A percentile compares a stretch with the other conserved stretches of the same genome.
Evolutionary conservation across 495 filamentous ascomycete species (phyloP).

Genomic region (Hypoxylon perforatum): DNA sequence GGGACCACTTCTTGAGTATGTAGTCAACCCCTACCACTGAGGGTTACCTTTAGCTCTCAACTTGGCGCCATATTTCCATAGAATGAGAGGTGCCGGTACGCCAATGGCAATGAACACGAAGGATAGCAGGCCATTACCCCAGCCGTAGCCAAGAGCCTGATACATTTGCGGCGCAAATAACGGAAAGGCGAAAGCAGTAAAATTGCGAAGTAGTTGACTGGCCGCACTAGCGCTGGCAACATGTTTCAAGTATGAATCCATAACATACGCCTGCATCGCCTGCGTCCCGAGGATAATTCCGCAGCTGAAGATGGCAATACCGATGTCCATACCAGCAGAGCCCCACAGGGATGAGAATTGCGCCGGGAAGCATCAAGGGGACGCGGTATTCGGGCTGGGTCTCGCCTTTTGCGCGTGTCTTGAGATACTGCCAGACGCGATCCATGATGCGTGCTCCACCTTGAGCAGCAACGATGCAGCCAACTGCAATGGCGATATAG

Average conservation of each 20-base stretch:
- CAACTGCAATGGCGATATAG: slow-evolving; percentile 61
- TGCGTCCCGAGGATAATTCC: slow-evolving; percentile 13
- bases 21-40: not conserved
- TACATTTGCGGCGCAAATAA: slow-evolving; percentile 76
- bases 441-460: slow-evolving; percentile 47
- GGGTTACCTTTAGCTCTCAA: slow-evolving; percentile 46
- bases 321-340: slow-evolving; percentile 51
- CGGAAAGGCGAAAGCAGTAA: slow-evolving; percentile 76
- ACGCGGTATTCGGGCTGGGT: slow-evolving; percentile 22
- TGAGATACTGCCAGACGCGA: slow-evolving; percentile 24
- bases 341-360: slow-evolving; percentile 19
- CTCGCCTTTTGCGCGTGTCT: slow-evolving; percentile 1
- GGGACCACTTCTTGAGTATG: no score
- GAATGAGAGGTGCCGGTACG: slow-evolving; percentile 58
- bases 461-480: slow-evolving; percentile 52
- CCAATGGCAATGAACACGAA: slow-evolving; percentile 59
- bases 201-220: slow-evolving; percentile 66
- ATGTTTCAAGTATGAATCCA: slow-evolving; percentile 75
- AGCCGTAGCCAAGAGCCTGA: slow-evolving; percentile 61
- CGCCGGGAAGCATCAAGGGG: slow-evolving; percentile 14
- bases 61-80: slow-evolving; percentile 54
- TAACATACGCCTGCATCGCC: slow-evolving; percentile 62
- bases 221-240: slow-evolving; percentile 75
- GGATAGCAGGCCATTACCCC: slow-evolving; percentile 63
- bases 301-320: slow-evolving; percentile 11